Conservation (phyloP, 1,139 yeast genomes). For the Pichia sp. region DNA sequence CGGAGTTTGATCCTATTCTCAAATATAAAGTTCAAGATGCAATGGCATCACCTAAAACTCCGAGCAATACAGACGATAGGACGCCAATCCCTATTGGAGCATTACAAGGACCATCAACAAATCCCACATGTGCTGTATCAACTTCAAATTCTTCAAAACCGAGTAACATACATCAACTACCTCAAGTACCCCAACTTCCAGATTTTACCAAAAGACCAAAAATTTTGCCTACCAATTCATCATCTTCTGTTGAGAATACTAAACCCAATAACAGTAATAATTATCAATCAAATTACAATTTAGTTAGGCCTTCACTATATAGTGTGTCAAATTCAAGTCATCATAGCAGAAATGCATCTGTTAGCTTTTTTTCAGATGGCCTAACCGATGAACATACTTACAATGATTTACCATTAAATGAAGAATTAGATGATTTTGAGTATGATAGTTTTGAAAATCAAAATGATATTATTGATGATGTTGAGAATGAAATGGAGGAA, state of each 20-base stretch:
- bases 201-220: slow-evolving; percentile 13
- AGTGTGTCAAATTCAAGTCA: not conserved
- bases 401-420: slow-evolving; percentile 21
- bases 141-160: not conserved
- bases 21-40: not conserved
- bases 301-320: not conserved
- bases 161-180: not conserved
- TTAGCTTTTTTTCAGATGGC: slow-evolving; percentile 25
- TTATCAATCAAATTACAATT: not conserved
- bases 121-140: not conserved
- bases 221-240: not conserved
- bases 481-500: not conserved
- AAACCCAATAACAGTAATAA: not conserved
- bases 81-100: not conserved
- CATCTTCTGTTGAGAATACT: not conserved
- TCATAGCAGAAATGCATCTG: slow-evolving; percentile 19
- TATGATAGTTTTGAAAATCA: not conserved
- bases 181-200: slow-evolving; percentile 6
- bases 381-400: slow-evolving; percentile 20
- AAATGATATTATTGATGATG: not conserved
- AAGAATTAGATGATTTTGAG: slow-evolving; percentile 11
- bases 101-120: not conserved
- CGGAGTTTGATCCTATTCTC: not conserved
- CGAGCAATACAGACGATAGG: not conserved
- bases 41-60: not conserved